These are phyloP conservation scores for Geosiphon pyriformis DNA, from an alignment of 192 early-diverging fungal species.

Conservation along the genomic window DNA sequence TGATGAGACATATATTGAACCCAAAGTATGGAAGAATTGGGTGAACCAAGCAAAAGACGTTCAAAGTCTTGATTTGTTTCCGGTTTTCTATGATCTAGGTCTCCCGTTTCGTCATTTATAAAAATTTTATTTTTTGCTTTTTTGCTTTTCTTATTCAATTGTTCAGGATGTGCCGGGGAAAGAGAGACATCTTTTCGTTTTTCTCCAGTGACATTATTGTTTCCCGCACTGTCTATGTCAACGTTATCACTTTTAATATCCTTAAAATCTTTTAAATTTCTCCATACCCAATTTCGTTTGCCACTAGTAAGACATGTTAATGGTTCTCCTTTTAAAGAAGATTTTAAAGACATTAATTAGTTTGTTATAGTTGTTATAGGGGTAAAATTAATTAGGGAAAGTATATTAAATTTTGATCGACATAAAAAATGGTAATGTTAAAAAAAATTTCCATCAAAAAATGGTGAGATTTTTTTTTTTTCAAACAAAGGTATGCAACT, in stretches of 20 bases:
- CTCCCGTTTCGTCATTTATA: conserved; percentile 63
- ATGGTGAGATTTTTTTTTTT: no score
- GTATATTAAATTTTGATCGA: no score
- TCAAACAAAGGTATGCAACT: no score
- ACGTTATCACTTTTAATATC: neutral
- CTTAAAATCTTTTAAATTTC: neutral
- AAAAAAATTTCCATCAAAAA: no score
- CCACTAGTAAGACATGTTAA: neutral
- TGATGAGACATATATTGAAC: conserved; percentile 99
- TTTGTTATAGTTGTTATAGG: no score
- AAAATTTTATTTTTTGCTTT: conserved; percentile 58
- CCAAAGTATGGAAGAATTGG: conserved; percentile 96
- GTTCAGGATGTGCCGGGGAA: no score
- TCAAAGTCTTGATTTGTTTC: conserved; percentile 85
- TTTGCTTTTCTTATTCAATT: conserved; percentile 38
- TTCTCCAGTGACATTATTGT: neutral
- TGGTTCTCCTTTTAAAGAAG: no score
- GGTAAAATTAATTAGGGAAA: no score
- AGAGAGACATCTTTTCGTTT: neutral
- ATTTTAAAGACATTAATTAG: no score
- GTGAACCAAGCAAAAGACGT: conserved; percentile 86
- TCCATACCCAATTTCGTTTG: neutral
- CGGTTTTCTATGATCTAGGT: conserved; percentile 61
- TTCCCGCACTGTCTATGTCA: neutral
- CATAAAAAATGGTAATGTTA: no score